Base-by-base conservation (phyloP, 169 alveolate species). In the Besnoitia besnoiti region DNA sequence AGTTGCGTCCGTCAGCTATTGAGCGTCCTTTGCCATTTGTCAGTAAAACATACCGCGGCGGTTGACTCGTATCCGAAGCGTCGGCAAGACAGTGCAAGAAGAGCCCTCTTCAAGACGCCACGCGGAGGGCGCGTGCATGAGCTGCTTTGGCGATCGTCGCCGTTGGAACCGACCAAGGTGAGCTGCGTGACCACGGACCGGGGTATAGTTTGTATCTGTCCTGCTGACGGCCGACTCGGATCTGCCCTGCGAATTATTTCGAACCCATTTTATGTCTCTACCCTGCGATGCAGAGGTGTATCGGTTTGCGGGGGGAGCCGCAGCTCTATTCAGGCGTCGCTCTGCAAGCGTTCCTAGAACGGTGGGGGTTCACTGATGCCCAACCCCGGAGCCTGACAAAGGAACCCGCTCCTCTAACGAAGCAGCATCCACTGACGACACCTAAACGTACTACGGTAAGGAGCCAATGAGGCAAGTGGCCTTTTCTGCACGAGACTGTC, bases 231-330 rank as follows among this genome's bases (percentile, higher is more conserved):
- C n/a, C n/a, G n/a, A n/a, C n/a, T n/a, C n/a, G n/a, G n/a, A n/a
- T n/a, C n/a, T n/a, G n/a, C n/a, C n/a, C n/a, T n/a, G n/a, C n/a
- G n/a, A n/a, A n/a, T n/a, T n/a, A n/a, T n/a, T n/a, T n/a, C n/a
- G n/a, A n/a, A n/a, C n/a, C n/a, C n/a, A n/a, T n/a, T n/a, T n/a
- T n/a, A n/a, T n/a, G n/a, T n/a, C n/a, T n/a, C n/a, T n/a, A n/a
- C n/a, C n/a, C n/a, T 16, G 67, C 39, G 3, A 27, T 37, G 33
- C 82, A 73, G 82, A 39, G 82, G 82, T 73, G 82, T n/a, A 73
- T 73, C n/a, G 82, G 82, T 4, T 16, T 73, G 14, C 39, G 47
- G n/a, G n/a, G 82, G 47, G 82, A 73, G n/a, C 82, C 82, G 8
- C 82, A 73, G 82, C 82, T 73, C 24, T 42, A 73, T 2, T 4